A percentile compares a stretch with the other conserved stretches of the same genome.
These are phyloP conservation scores for Metarhizium guizhouense DNA, from an alignment of 2,329 filamentous ascomycete species.

Conservation along the genomic window DNA sequence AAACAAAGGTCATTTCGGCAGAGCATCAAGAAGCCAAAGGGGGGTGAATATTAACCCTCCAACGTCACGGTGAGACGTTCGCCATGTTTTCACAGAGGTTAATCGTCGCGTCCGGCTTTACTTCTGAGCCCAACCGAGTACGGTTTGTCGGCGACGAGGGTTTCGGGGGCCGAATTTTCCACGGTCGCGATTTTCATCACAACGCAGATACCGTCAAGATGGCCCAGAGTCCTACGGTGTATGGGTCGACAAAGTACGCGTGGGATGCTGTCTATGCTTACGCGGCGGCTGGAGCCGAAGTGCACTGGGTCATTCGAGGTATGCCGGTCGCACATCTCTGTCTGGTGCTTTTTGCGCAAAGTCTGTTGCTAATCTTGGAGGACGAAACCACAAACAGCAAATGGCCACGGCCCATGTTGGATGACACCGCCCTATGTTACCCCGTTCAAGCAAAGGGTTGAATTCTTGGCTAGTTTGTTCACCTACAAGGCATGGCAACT, in stretches of 20 bases:
- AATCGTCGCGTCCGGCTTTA: slow-evolving; percentile 47
- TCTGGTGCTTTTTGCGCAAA: background rate
- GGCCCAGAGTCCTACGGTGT: slow-evolving; percentile 40
- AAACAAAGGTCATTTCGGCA: slow-evolving; percentile 30
- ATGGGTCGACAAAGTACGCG: slow-evolving; percentile 56
- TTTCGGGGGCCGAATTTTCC: slow-evolving; percentile 40
- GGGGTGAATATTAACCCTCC: slow-evolving; percentile 33
- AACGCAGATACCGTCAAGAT: slow-evolving; percentile 30
- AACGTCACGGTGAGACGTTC: slow-evolving; percentile 9
- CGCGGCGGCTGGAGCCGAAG: slow-evolving; percentile 43
- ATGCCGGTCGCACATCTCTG: slow-evolving; percentile 4
- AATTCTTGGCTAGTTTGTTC: slow-evolving; percentile 50
- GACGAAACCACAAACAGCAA: slow-evolving; percentile 15
- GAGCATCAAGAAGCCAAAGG: slow-evolving; percentile 30
- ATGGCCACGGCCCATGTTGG: slow-evolving; percentile 50
- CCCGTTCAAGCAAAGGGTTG: slow-evolving; percentile 57
- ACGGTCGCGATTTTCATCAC: slow-evolving; percentile 36
- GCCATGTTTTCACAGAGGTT: slow-evolving; percentile 35
- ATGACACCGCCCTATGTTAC: slow-evolving; percentile 54
- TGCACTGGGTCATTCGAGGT: slow-evolving; percentile 52
- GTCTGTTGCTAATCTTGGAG: background rate
- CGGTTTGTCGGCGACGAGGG: slow-evolving; percentile 34
- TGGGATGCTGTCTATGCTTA: slow-evolving; percentile 58
- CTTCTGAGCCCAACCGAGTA: slow-evolving; percentile 38
- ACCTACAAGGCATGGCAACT: no score